Conservation (phyloP, 2,329 filamentous ascomycete genomes). For the Paramyrothecium roridum region DNA sequence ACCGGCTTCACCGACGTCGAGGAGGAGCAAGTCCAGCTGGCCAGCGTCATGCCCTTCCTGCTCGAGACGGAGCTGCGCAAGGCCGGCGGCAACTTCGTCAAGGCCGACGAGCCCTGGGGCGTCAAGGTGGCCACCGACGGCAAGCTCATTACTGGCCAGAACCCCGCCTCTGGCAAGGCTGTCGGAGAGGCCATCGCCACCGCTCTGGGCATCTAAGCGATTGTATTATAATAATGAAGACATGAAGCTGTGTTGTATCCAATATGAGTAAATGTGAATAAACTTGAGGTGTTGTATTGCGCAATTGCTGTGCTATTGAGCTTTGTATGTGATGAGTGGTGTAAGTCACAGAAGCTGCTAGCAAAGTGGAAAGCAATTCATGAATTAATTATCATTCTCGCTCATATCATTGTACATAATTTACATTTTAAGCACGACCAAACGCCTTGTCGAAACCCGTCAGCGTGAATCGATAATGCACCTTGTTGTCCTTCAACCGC, state of each 20-base stretch:
- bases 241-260: background rate
- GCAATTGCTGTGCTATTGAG: too few species aligned
- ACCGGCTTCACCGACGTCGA: constrained; percentile 63
- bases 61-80: constrained; percentile 54
- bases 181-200: constrained; percentile 50
- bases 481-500: constrained; percentile 67
- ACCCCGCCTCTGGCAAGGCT: constrained; percentile 48
- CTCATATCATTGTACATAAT: background rate
- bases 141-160: constrained; percentile 55
- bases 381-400: background rate
- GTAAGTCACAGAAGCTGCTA: too few species aligned
- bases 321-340: too few species aligned
- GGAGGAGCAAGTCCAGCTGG: constrained; percentile 42
- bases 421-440: constrained; percentile 6
- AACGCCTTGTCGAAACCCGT: constrained; percentile 67
- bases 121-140: constrained; percentile 49
- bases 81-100: constrained; percentile 52
- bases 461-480: constrained; percentile 70
- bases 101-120: constrained; percentile 48
- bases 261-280: too few species aligned
- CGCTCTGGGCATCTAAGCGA: constrained; percentile 29
- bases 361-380: too few species aligned
- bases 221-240: background rate
- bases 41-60: constrained; percentile 54
- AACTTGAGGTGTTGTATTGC: too few species aligned